Evolutionary conservation across 2,329 filamentous ascomycete species (phyloP), one percentile per base, ranked within the genome.

Genomic region (Fusarium gaditjirri): DNA sequence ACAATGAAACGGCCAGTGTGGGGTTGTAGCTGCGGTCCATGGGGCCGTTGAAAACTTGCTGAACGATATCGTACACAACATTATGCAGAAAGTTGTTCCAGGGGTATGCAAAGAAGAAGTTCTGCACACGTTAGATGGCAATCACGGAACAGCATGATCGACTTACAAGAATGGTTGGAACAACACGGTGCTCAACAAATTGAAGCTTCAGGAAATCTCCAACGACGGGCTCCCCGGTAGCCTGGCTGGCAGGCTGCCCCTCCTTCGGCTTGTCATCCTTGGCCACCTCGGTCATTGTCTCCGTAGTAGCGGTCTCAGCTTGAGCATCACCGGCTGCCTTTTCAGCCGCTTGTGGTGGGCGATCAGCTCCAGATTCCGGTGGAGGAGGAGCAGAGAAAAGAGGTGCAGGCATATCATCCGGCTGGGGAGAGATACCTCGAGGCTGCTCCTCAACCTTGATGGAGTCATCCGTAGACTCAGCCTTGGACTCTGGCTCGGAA

Each of bases 31-130:
- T 95, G 67, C 94, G 92, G 76, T 98, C 95, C 93, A 99, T 97
- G 1, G 94, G 94, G 13, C 96, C 96, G 79, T 99, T 99, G 82
- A 99, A 98, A 2, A 99, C 96, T 84, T 99, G 96, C 81, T 99
- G 96, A 46, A 99, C 94, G 78, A 99, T 95, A 81, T 99, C 96
- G 80, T 99, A 99, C 52, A 99, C 96, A 46, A 99, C 96, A 78
- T 99, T 99, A 83, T 99, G 96, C 47, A 99, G 88, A 79, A 99
- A 99, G 81, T 99, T 99, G 83, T 99, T 99, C 96, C 96, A 99
- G 2, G 96, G 95, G 78, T 98, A 99, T 66, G 92, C 91, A 85
- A 99, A 99, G 84, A 99, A 99, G 85, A 98, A 98, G 63, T 94
- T 93, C 94, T 97, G 72, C 5, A 10, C 3, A 29, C 11, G 56